Conservation (phyloP, 306 rosid genomes). For the Cucumis melo region DNA sequence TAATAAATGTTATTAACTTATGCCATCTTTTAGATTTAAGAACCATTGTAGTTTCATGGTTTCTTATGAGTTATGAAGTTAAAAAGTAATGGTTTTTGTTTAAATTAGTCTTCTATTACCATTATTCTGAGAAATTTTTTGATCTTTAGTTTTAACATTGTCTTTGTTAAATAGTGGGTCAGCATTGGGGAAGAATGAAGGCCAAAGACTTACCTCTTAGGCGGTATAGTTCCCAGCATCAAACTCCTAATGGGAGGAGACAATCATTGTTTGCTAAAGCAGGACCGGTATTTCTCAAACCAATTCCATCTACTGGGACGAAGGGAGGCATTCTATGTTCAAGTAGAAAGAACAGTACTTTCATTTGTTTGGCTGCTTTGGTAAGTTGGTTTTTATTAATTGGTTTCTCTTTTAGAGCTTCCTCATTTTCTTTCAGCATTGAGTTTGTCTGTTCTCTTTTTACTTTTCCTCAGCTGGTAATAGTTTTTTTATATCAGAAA, state of each 20-base stretch:
- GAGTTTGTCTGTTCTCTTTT: neutral
- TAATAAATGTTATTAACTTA: neutral
- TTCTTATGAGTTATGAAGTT: neutral
- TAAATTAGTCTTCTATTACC: neutral
- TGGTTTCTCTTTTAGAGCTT: neutral
- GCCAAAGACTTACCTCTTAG: slow-evolving; percentile 15
- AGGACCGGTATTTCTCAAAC: slow-evolving; percentile 8
- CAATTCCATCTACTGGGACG: neutral
- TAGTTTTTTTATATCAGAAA: neutral
- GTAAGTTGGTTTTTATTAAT: slow-evolving; percentile 19
- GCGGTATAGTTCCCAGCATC: slow-evolving; percentile 13
- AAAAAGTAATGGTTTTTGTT: neutral
- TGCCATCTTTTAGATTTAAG: neutral
- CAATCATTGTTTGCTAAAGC: slow-evolving; percentile 10
- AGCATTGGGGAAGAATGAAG: neutral
- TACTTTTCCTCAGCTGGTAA: neutral
- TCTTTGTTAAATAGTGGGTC: slow-evolving; percentile 11
- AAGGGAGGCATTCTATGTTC: slow-evolving; percentile 8
- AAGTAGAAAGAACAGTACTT: slow-evolving; percentile 15
- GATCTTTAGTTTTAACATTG: neutral
- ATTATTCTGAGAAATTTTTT: neutral
- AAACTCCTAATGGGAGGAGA: slow-evolving; percentile 20
- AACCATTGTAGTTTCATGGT: neutral
- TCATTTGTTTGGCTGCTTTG: slow-evolving; percentile 37
- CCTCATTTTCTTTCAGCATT: neutral